Evolutionary conservation across 2,329 filamentous ascomycete species (phyloP).

Genomic region (Setomelanomma holmii): DNA sequence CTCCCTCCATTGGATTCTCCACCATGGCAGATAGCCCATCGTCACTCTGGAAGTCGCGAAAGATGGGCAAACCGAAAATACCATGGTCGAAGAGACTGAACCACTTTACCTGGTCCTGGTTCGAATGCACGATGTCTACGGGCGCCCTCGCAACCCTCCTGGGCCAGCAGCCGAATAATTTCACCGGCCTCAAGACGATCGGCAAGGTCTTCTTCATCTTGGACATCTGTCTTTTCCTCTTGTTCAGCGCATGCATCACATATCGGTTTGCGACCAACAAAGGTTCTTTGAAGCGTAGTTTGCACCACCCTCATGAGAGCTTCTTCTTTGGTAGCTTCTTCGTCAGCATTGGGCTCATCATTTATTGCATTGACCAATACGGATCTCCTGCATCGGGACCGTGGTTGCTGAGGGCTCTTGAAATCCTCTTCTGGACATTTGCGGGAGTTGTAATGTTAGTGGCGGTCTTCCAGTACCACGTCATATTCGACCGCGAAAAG

Average conservation of each 20-base stretch:
- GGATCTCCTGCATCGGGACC: slow-evolving; percentile 64
- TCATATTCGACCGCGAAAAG: slow-evolving; percentile 86
- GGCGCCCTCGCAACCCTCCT: slow-evolving; percentile 70
- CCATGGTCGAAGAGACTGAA: slow-evolving; percentile 29
- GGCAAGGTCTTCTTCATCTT: slow-evolving; percentile 71
- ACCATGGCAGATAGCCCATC: slow-evolving; percentile 12
- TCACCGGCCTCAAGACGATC: slow-evolving; percentile 67
- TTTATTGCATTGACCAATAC: slow-evolving; percentile 60
- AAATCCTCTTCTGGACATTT: slow-evolving; percentile 75
- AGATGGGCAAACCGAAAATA: slow-evolving; percentile 16
- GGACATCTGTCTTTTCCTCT: slow-evolving; percentile 69
- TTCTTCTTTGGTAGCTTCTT: slow-evolving; percentile 77
- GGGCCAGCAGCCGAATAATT: slow-evolving; percentile 65
- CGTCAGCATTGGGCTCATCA: slow-evolving; percentile 60
- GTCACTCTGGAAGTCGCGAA: slow-evolving; percentile 3
- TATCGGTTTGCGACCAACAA: slow-evolving; percentile 62
- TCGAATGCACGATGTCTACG: slow-evolving; percentile 76
- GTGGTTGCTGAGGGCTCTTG: slow-evolving; percentile 64
- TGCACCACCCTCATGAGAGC: slow-evolving; percentile 70
- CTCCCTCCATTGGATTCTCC: background rate
- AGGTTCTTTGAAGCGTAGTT: slow-evolving; percentile 58
- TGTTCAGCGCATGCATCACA: slow-evolving; percentile 65
- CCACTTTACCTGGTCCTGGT: slow-evolving; percentile 65
- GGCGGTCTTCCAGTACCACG: slow-evolving; percentile 97
- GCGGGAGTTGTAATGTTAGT: slow-evolving; percentile 51